Evolutionary conservation across 805 yeast species (phyloP).

Genomic region (Schizosaccharomyces octosporus): DNA sequence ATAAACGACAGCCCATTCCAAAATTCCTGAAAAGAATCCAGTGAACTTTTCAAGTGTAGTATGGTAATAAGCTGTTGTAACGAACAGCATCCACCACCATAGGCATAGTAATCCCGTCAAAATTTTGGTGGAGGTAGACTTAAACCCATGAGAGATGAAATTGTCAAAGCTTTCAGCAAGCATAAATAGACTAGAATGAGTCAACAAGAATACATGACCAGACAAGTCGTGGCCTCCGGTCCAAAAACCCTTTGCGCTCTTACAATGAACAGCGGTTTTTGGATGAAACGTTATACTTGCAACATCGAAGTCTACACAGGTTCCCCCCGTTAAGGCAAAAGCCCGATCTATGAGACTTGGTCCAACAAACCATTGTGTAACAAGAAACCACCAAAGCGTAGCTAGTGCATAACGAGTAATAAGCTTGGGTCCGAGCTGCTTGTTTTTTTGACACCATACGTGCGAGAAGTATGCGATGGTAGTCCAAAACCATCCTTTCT

Average conservation of each 20-base stretch:
- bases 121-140: conserved; percentile 11
- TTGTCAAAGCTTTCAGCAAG: conserved; percentile 34
- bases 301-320: conserved; percentile 20
- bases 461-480: conserved; percentile 17
- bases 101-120: conserved; percentile 16
- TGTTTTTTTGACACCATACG: conserved; percentile 5
- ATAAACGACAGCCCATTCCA: conserved; percentile 7
- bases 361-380: conserved; percentile 73
- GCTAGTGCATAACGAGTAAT: conserved; percentile 23
- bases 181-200: conserved; percentile 39
- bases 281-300: neutral
- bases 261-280: conserved; percentile 21
- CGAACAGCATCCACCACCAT: conserved; percentile 73
- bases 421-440: neutral
- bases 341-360: conserved; percentile 72
- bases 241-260: conserved; percentile 44
- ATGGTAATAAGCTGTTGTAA: conserved; percentile 72
- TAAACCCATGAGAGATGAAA: neutral
- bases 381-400: conserved; percentile 62
- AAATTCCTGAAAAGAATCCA: conserved; percentile 7
- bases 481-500: conserved; percentile 88
- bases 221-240: conserved; percentile 84
- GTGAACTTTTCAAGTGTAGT: conserved; percentile 33
- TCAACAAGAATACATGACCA: conserved; percentile 68
- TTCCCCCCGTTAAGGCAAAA: conserved; percentile 63